Evolutionary conservation across 129 eudicot genomes (phyloP).

Genomic region (Solidago caesia): DNA sequence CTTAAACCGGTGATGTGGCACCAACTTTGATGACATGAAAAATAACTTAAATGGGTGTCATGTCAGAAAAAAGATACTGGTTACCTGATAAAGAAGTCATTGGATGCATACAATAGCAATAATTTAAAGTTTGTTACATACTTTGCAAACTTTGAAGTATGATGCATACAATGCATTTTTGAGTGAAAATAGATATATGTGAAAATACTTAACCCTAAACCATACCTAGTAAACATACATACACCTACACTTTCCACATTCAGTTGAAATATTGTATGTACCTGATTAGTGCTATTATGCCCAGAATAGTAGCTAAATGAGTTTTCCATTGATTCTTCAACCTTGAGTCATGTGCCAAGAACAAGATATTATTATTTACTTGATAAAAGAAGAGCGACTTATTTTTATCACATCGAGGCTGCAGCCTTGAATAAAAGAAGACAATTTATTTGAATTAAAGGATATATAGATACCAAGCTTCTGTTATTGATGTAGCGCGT

Average conservation of each 20-base stretch:
- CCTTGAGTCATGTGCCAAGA: conserved; percentile 48
- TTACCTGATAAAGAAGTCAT: too few relatives aligned
- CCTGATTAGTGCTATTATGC: conserved; percentile 76
- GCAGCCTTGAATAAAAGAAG: neutral
- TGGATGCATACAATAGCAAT: too few relatives aligned
- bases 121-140: too few relatives aligned
- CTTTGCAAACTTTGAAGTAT: too few relatives aligned
- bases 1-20: too few relatives aligned
- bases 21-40: too few relatives aligned
- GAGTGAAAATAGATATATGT: too few relatives aligned
- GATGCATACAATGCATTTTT: too few relatives aligned
- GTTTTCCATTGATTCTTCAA: conserved; percentile 57
- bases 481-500: conserved; percentile 60
- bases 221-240: neutral
- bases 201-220: too few relatives aligned
- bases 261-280: conserved; percentile 30
- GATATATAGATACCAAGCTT: conserved; percentile 45
- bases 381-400: neutral
- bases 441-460: neutral
- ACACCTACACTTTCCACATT: neutral
- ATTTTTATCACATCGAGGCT: conserved; percentile 2
- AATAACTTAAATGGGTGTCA: too few relatives aligned
- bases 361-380: conserved; percentile 15
- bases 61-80: too few relatives aligned
- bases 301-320: conserved; percentile 78